Percentiles rank a stretch among this genome's conserved stretches.
Evolutionary conservation across 768 basidiomycete species (phyloP).

Genomic region (Obba rivulosa): DNA sequence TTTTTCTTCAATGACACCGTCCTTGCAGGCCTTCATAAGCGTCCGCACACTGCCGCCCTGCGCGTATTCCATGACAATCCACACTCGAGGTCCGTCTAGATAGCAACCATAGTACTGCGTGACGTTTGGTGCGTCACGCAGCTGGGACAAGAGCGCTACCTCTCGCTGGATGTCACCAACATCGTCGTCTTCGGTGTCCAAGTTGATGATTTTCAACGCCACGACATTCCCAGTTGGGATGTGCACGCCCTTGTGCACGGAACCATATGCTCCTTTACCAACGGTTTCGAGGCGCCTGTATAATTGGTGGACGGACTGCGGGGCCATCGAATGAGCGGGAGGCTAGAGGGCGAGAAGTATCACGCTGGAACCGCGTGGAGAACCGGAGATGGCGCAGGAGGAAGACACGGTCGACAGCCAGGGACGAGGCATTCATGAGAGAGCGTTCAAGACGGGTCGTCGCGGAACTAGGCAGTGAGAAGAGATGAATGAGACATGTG

Average conservation of each 20-base stretch:
- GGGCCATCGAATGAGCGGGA: conserved; percentile 28
- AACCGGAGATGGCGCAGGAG: not conserved
- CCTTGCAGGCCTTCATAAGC: conserved; percentile 82
- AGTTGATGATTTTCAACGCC: conserved; percentile 97
- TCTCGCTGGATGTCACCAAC: conserved; percentile 96
- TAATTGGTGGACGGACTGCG: conserved; percentile 69
- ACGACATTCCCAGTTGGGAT: conserved; percentile 82
- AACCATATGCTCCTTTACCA: conserved; percentile 94
- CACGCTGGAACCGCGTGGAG: not conserved
- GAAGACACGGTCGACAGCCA: not conserved
- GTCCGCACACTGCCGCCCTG: conserved; percentile 92
- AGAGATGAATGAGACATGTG: conserved; percentile 1
- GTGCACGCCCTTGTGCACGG: conserved; percentile 89
- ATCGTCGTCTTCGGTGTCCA: conserved; percentile 95
- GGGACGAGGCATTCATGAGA: not conserved
- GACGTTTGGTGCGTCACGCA: conserved; percentile 85
- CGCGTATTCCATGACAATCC: conserved; percentile 99
- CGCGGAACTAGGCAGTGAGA: not conserved
- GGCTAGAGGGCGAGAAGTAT: not conserved
- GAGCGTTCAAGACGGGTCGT: no score
- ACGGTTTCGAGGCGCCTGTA: conserved; percentile 87
- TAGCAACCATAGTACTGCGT: conserved; percentile 97
- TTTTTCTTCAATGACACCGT: conserved; percentile 79
- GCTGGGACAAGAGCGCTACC: conserved; percentile 85
- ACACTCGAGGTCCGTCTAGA: conserved; percentile 91